phyloP scores from a whole-genome alignment of 2,329 filamentous ascomycete species.

The Bimuria novae-zelandiae region DNA sequence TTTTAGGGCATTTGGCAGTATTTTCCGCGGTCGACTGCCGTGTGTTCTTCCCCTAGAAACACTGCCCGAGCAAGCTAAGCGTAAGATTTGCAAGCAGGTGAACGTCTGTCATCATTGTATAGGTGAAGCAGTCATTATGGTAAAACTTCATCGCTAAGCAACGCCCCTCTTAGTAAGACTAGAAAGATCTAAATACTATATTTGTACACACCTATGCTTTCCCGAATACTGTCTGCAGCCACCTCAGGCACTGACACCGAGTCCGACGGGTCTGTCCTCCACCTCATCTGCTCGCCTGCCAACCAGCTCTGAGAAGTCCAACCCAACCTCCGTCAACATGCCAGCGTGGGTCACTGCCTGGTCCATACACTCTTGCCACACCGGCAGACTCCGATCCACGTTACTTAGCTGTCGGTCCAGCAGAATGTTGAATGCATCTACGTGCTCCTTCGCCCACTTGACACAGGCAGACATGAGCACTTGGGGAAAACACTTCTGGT shows the following conservation, averaged over 20 bases:
- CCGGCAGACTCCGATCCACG: conserved; percentile 73
- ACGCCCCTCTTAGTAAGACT: too few species aligned
- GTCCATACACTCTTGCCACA: conserved; percentile 83
- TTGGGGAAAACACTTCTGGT: conserved; percentile 77
- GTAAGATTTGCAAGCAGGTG: too few species aligned
- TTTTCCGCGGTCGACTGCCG: too few species aligned
- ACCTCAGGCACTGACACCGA: conserved; percentile 29
- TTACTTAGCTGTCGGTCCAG: conserved; percentile 84
- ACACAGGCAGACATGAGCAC: conserved; percentile 92
- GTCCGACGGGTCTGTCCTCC: conserved; percentile 25
- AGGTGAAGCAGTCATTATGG: too few species aligned
- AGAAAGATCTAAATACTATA: too few species aligned
- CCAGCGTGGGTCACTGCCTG: conserved; percentile 79
- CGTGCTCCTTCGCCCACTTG: conserved; percentile 96
- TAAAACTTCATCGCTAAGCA: too few species aligned
- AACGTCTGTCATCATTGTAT: too few species aligned
- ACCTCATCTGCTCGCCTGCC: conserved; percentile 49
- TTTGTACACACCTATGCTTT: neutral
- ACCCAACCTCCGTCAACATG: conserved; percentile 80
- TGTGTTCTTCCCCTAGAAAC: too few species aligned
- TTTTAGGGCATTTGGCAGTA: too few species aligned
- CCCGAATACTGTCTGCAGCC: neutral
- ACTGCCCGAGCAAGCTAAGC: too few species aligned
- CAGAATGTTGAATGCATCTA: conserved; percentile 86
- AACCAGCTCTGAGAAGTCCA: conserved; percentile 87